phyloP scores from a whole-genome alignment of 2,329 filamentous ascomycete species.

The Fusarium decemcellulare region DNA sequence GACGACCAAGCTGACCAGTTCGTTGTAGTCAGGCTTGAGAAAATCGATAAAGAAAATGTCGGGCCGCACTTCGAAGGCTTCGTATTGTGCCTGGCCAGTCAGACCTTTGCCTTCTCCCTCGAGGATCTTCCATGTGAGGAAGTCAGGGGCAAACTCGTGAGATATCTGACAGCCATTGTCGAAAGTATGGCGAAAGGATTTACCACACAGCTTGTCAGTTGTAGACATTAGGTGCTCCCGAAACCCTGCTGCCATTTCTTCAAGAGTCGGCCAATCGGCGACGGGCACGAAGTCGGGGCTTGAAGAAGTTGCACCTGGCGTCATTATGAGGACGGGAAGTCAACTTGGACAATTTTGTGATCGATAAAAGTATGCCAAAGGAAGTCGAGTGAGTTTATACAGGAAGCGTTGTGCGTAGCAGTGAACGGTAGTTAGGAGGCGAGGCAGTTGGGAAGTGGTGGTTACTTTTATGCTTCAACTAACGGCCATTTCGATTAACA shows the following conservation, averaged over 20 bases:
- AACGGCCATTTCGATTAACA: too few species aligned
- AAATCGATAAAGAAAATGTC: constrained; percentile 34
- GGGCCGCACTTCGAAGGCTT: constrained; percentile 27
- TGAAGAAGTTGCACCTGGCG: neutral
- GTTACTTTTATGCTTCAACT: too few species aligned
- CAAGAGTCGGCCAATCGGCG: constrained; percentile 22
- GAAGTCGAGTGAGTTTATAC: too few species aligned
- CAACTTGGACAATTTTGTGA: too few species aligned
- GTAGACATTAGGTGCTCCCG: constrained; percentile 20
- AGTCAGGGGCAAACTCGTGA: too few species aligned
- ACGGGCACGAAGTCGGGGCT: constrained; percentile 15
- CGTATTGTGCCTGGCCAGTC: constrained; percentile 8
- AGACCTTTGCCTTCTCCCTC: constrained; percentile 15
- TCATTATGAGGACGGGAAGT: neutral
- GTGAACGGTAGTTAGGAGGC: too few species aligned
- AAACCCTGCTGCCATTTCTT: constrained; percentile 27
- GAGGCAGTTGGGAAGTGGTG: too few species aligned
- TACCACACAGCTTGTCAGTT: constrained; percentile 8
- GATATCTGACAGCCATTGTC: neutral
- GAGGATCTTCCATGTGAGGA: constrained; percentile 15
- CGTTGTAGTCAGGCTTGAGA: constrained; percentile 23
- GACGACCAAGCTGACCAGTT: constrained; percentile 22
- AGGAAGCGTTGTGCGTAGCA: too few species aligned
- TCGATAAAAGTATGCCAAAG: too few species aligned
- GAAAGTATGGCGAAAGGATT: constrained; percentile 12